Conservation (phyloP, 768 basidiomycete species). For the Cystofilobasidium macerans region DNA sequence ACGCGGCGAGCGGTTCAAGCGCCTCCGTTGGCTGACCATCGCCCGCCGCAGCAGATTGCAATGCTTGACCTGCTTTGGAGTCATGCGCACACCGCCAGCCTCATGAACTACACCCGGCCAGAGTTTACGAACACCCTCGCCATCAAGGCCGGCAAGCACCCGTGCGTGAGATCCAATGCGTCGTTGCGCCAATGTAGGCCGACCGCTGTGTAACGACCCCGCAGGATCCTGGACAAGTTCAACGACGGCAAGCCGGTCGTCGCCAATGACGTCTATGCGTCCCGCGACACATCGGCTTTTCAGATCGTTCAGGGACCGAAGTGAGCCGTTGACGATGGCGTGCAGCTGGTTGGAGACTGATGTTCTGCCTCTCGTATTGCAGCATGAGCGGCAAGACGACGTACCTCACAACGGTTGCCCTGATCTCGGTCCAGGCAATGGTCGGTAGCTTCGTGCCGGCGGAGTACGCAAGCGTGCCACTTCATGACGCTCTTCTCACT, state of each 20-base stretch:
- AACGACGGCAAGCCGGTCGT: constrained; percentile 54
- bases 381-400: constrained; percentile 91
- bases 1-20: background rate
- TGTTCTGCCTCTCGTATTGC: constrained; percentile 9
- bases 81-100: constrained; percentile 69
- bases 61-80: constrained; percentile 81
- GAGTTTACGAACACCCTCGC: constrained; percentile 74
- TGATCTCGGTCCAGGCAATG: constrained; percentile 46
- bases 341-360: constrained; percentile 20
- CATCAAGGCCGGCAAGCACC: constrained; percentile 79
- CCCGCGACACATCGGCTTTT: constrained; percentile 61
- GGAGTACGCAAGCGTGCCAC: constrained; percentile 81
- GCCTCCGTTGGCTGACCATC: background rate
- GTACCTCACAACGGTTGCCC: constrained; percentile 45
- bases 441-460: constrained; percentile 55
- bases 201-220: background rate
- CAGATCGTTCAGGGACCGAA: constrained; percentile 80
- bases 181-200: background rate
- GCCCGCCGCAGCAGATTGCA: constrained; percentile 50
- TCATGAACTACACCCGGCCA: constrained; percentile 63
- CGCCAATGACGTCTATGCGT: constrained; percentile 83
- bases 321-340: constrained; percentile 27
- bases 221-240: constrained; percentile 23
- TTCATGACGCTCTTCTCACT: constrained; percentile 72
- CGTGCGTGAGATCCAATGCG: constrained; percentile 34